These are phyloP conservation scores for Verticillium dahliae DNA, from an alignment of 2,329 filamentous ascomycete genomes.

Conservation along the genomic window DNA sequence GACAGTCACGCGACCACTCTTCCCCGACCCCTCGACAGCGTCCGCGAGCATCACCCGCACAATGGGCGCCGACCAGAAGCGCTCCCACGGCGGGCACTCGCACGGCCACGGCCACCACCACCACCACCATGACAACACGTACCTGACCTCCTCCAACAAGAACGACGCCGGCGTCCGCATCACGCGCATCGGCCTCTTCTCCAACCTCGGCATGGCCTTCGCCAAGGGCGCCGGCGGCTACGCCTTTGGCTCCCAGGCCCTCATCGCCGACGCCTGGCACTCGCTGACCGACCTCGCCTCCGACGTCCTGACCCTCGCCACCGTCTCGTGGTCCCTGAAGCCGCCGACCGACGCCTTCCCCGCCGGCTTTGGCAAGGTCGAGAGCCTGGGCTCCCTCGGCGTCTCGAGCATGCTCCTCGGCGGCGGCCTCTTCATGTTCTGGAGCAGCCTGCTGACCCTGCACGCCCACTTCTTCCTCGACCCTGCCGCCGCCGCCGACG, in stretches of 20 bases:
- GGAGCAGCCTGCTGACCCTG: constrained; percentile 64
- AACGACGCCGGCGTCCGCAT: constrained; percentile 91
- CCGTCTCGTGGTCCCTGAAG: constrained; percentile 87
- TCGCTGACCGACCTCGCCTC: constrained; percentile 92
- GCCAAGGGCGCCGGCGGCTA: constrained; percentile 90
- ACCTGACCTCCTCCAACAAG: constrained; percentile 75
- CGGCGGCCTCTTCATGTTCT: constrained; percentile 88
- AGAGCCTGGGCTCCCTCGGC: constrained; percentile 87
- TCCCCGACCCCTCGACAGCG: background rate
- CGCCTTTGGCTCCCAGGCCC: constrained; percentile 88
- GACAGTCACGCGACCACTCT: background rate
- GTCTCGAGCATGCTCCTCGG: constrained; percentile 87
- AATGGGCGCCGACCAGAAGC: constrained; percentile 23
- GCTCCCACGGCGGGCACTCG: constrained; percentile 44
- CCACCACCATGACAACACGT: constrained; percentile 80
- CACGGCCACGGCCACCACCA: constrained; percentile 57
- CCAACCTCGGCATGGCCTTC: constrained; percentile 91
- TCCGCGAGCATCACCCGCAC: constrained; percentile 7
- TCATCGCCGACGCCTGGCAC: constrained; percentile 92
- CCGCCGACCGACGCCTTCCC: constrained; percentile 80
- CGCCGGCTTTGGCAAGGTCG: constrained; percentile 92
- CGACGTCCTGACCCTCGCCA: constrained; percentile 88
- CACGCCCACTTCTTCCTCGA: constrained; percentile 70
- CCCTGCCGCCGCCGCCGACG: constrained; percentile 42
- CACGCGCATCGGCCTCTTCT: constrained; percentile 79